Evolutionary conservation across 768 basidiomycete species (phyloP).

Genomic region (Auricularia cornea): DNA sequence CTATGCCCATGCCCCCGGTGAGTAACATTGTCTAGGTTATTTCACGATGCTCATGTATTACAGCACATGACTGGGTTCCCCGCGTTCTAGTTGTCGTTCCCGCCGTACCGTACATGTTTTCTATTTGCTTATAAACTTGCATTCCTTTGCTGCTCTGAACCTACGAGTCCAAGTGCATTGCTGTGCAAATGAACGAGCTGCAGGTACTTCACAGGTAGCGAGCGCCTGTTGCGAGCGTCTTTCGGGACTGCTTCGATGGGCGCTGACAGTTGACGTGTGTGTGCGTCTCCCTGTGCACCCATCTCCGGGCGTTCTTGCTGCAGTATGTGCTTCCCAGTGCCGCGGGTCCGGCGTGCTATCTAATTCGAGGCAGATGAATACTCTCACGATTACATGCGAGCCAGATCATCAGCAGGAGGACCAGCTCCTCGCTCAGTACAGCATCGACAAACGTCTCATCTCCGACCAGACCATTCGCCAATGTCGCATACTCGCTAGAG

Average conservation of each 20-base stretch:
- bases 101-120: constrained; percentile 2
- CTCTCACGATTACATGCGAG: background rate
- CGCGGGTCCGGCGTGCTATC: no score
- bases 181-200: no score
- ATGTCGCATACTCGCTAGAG: background rate
- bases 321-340: no score
- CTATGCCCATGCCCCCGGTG: constrained; percentile 52
- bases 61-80: constrained; percentile 64
- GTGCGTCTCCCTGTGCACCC: no score
- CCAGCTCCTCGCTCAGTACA: background rate
- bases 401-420: background rate
- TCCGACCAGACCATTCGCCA: background rate
- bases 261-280: no score
- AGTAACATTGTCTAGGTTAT: constrained; percentile 19
- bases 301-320: no score
- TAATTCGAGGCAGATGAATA: background rate
- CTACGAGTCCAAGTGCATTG: no score
- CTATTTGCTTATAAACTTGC: background rate
- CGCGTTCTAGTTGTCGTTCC: constrained; percentile 23
- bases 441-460: background rate
- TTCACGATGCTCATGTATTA: constrained; percentile 5
- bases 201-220: no score
- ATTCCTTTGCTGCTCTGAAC: background rate
- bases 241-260: no score
- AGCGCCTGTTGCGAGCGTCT: no score